These are phyloP conservation scores for Botrytis fragariae DNA, from an alignment of 2,329 filamentous ascomycete species.

Conservation along the genomic window DNA sequence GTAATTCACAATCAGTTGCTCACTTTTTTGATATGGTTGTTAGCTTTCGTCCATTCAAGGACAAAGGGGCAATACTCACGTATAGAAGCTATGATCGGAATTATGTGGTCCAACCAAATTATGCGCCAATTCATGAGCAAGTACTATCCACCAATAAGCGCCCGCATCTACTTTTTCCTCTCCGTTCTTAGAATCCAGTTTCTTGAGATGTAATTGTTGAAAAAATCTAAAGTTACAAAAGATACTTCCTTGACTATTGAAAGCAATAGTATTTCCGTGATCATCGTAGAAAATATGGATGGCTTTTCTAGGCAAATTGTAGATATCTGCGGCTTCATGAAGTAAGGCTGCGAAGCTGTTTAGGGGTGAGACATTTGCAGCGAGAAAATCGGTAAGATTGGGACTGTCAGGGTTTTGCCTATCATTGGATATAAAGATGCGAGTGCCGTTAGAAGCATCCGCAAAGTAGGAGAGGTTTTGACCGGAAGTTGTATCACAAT, in stretches of 20 bases:
- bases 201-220: constrained; percentile 66
- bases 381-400: constrained; percentile 57
- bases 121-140: constrained; percentile 94
- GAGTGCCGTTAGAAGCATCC: constrained; percentile 68
- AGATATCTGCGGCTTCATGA: constrained; percentile 67
- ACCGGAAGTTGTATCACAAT: constrained; percentile 76
- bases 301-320: constrained; percentile 64
- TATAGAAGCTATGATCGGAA: constrained; percentile 79
- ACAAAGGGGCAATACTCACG: constrained; percentile 45
- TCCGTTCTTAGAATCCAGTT: constrained; percentile 42
- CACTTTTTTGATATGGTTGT: constrained; percentile 44
- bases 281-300: constrained; percentile 89
- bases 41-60: background rate
- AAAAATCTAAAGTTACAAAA: constrained; percentile 96
- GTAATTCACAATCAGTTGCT: constrained; percentile 76
- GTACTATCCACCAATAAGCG: constrained; percentile 91
- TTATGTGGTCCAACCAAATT: constrained; percentile 81
- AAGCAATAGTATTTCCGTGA: constrained; percentile 78
- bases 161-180: constrained; percentile 64
- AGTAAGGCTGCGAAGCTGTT: constrained; percentile 69
- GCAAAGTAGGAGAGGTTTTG: constrained; percentile 71
- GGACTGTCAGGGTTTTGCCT: constrained; percentile 47
- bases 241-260: constrained; percentile 81
- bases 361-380: constrained; percentile 58
- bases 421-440: constrained; percentile 64